A percentile compares a stretch with the other conserved stretches of the same genome.
Conservation (phyloP, 495 filamentous ascomycete genomes). For the Jackrogersella multiformis region DNA sequence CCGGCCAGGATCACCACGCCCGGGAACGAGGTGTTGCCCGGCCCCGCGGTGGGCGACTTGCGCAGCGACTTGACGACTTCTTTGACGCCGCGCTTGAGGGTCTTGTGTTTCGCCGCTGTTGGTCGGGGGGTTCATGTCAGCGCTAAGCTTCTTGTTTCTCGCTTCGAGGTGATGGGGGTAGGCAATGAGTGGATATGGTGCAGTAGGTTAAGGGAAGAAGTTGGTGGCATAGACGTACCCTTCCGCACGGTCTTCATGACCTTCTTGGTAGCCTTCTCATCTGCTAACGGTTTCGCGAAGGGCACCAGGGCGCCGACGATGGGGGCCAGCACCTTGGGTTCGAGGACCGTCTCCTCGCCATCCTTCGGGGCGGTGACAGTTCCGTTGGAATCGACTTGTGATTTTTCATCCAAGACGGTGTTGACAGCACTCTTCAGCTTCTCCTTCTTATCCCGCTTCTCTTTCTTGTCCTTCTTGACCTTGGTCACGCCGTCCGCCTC, state of each 20-base stretch:
- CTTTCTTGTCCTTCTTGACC: conserved; percentile 76
- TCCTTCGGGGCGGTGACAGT: conserved; percentile 50
- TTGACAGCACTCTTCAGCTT: conserved; percentile 63
- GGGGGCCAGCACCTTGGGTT: conserved; percentile 58
- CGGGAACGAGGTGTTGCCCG: conserved; percentile 61
- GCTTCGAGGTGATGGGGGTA: not conserved
- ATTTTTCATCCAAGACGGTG: conserved; percentile 59
- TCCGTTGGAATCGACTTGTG: conserved; percentile 42
- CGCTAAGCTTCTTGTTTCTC: not conserved
- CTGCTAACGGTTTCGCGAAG: conserved; percentile 90
- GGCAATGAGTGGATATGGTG: not conserved
- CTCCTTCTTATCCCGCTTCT: conserved; percentile 72
- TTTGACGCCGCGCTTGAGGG: conserved; percentile 96
- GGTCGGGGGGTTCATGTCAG: conserved; percentile 36
- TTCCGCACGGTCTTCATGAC: conserved; percentile 92
- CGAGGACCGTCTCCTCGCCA: conserved; percentile 56
- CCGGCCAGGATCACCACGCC: conserved; percentile 91
- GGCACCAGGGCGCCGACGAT: conserved; percentile 81
- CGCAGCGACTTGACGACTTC: conserved; percentile 97
- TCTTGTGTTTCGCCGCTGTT: conserved; percentile 87
- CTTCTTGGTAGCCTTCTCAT: conserved; percentile 93
- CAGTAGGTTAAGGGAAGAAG: not conserved
- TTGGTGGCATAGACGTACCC: conserved; percentile 64
- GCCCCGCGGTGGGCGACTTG: conserved; percentile 75
- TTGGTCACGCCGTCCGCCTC: conserved; percentile 80